A percentile compares a stretch with the other conserved stretches of the same genome.
Evolutionary conservation across 2,329 filamentous ascomycete species (phyloP).

Genomic region (Ophiosphaerella herpotricha): DNA sequence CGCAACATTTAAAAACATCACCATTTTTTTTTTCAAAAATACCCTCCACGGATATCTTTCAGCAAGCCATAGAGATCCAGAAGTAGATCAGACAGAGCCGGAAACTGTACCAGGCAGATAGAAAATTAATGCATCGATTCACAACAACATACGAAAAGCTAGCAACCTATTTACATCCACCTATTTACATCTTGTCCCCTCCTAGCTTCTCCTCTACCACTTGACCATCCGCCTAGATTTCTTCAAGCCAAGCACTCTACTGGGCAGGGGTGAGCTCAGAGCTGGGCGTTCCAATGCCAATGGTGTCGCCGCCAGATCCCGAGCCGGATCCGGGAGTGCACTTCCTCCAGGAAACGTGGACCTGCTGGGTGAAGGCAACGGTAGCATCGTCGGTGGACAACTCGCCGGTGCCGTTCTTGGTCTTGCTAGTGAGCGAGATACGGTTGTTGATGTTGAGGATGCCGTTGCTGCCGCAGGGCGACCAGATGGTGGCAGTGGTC

Average conservation of each 20-base stretch:
- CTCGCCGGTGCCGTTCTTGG: conserved; percentile 29
- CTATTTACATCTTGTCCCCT: conserved; percentile 2
- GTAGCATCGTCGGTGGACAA: conserved; percentile 43
- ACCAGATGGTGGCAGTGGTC: conserved; percentile 42
- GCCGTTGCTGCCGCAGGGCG: conserved; percentile 38
- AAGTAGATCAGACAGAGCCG: too few relatives aligned
- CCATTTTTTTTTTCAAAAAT: too few relatives aligned
- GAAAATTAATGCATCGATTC: too few relatives aligned
- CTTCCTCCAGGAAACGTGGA: conserved; percentile 40
- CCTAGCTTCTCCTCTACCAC: background rate
- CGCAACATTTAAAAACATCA: too few relatives aligned
- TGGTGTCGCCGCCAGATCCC: conserved; percentile 20
- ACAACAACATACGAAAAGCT: too few relatives aligned
- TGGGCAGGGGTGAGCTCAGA: conserved; percentile 19
- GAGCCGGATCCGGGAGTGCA: conserved; percentile 26
- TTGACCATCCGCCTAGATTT: background rate
- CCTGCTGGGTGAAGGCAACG: conserved; percentile 42
- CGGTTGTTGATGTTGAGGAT: conserved; percentile 44
- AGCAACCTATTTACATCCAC: background rate
- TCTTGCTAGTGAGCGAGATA: conserved; percentile 29
- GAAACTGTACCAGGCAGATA: too few relatives aligned
- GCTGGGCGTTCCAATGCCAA: conserved; percentile 32
- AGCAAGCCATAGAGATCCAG: too few relatives aligned
- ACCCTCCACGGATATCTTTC: too few relatives aligned
- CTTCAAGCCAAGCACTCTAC: background rate